Percentiles rank a stretch among this genome's conserved stretches.
phyloP scores from a whole-genome alignment of 2,329 filamentous ascomycete genomes.

The Curvularia hawaiiensis region DNA sequence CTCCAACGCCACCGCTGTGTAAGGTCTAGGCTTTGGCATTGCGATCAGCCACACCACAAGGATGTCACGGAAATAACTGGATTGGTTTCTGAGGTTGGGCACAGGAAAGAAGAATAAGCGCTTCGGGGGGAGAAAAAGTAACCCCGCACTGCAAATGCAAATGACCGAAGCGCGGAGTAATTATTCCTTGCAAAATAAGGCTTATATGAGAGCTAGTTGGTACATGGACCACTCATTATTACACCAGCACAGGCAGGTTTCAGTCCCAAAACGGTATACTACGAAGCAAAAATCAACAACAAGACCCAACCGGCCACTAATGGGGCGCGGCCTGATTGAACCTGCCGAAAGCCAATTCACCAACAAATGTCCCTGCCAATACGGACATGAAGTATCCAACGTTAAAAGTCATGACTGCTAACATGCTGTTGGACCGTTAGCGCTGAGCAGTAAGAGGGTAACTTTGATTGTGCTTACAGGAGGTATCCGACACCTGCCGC shows the following conservation, averaged over 20 bases:
- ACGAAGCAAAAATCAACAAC: slow-evolving; percentile 1
- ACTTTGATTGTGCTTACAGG: slow-evolving; percentile 66
- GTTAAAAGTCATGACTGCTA: slow-evolving; percentile 90
- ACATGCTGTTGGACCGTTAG: slow-evolving; percentile 67
- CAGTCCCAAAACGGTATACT: neutral
- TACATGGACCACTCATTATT: neutral
- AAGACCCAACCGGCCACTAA: neutral
- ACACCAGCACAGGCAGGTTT: neutral
- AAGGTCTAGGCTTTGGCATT: neutral
- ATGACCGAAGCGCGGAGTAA: neutral
- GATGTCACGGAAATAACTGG: slow-evolving; percentile 5
- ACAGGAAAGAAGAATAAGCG: neutral
- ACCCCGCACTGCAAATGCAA: neutral
- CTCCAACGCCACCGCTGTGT: slow-evolving; percentile 10
- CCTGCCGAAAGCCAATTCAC: slow-evolving; percentile 79
- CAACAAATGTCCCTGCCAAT: slow-evolving; percentile 81
- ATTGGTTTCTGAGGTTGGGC: neutral
- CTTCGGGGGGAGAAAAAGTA: neutral
- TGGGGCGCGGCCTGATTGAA: slow-evolving; percentile 53
- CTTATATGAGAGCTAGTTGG: neutral
- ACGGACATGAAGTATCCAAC: slow-evolving; percentile 83
- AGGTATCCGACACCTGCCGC: slow-evolving; percentile 82
- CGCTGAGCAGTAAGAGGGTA: neutral
- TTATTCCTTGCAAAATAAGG: neutral
- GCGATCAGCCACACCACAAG: neutral